phyloP scores from a whole-genome alignment of 768 basidiomycete genomes.

The Macrolepiota albuminosa region DNA sequence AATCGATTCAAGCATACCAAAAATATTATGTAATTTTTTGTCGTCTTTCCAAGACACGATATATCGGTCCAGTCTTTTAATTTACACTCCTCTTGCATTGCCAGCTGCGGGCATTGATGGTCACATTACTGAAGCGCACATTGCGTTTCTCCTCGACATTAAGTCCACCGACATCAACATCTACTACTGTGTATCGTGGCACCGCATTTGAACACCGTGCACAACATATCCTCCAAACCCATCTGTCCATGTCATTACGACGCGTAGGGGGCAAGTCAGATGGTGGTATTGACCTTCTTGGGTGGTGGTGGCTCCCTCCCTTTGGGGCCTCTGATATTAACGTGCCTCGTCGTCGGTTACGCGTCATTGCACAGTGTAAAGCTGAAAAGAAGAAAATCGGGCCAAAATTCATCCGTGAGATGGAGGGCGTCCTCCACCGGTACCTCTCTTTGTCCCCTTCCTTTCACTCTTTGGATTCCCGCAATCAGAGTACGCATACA shows the following conservation, averaged over 20 bases:
- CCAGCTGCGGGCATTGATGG: constrained; percentile 10
- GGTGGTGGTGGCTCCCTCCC: constrained; percentile 89
- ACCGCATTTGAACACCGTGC: constrained; percentile 72
- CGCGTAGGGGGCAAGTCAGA: constrained; percentile 86
- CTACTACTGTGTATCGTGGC: constrained; percentile 65
- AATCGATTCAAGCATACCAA: no score
- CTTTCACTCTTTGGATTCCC: background rate
- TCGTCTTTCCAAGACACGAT: background rate
- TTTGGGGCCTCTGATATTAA: constrained; percentile 2
- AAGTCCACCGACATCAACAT: background rate
- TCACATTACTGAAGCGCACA: background rate
- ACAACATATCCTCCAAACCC: constrained; percentile 49
- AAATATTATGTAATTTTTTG: background rate
- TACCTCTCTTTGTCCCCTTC: constrained; percentile 26
- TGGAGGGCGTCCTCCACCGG: constrained; percentile 81
- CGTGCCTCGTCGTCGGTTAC: constrained; percentile 45
- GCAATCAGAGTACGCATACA: background rate
- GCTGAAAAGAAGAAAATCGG: constrained; percentile 79
- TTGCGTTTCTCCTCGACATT: constrained; percentile 8
- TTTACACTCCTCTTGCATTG: background rate
- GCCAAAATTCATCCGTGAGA: constrained; percentile 79
- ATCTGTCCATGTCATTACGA: constrained; percentile 75
- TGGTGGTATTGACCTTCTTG: constrained; percentile 83
- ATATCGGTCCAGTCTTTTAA: background rate
- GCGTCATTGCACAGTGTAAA: constrained; percentile 88